Evolutionary conservation across 1,284 basidiomycete species (phyloP).

Genomic region (Xerocomus minutiporus): DNA sequence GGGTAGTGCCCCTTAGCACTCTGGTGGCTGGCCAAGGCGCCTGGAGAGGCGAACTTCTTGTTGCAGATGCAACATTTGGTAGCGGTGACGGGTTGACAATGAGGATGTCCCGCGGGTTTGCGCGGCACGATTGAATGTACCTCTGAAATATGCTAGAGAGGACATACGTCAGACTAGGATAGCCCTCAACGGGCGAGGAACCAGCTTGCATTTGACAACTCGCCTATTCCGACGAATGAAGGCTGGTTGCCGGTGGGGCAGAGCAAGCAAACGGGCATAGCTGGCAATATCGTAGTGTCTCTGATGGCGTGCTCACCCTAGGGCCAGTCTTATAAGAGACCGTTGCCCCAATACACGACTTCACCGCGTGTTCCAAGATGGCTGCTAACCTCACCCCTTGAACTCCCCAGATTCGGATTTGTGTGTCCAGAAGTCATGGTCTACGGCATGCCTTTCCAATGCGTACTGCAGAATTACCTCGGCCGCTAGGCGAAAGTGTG

Average conservation of each 20-base stretch:
- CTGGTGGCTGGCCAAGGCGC: constrained; percentile 21
- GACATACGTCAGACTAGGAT: constrained; percentile 9
- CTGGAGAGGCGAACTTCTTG: constrained; percentile 22
- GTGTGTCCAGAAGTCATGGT: constrained; percentile 22
- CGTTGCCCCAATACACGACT: constrained; percentile 33
- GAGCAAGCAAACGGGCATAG: constrained; percentile 29
- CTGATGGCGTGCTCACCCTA: constrained; percentile 12
- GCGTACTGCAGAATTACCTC: constrained; percentile 13
- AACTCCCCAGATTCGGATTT: constrained; percentile 20
- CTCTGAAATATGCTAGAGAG: constrained; percentile 24
- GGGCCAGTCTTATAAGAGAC: constrained; percentile 30
- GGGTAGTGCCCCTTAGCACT: constrained; percentile 23
- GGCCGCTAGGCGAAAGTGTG: constrained; percentile 3
- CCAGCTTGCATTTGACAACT: constrained; percentile 20
- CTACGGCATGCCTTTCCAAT: constrained; percentile 29
- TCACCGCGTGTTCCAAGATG: constrained; percentile 29
- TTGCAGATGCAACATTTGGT: constrained; percentile 25
- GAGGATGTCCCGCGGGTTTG: background rate
- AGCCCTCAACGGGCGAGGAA: background rate
- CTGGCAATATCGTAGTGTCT: constrained; percentile 16
- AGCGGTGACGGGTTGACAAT: constrained; percentile 4
- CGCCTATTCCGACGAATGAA: constrained; percentile 18
- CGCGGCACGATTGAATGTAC: constrained; percentile 14
- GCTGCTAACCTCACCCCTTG: constrained; percentile 28
- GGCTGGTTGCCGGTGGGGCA: constrained; percentile 25